Evolutionary conservation across 148 eudicot genomes (phyloP).

Genomic region (Polygonum aviculare): DNA sequence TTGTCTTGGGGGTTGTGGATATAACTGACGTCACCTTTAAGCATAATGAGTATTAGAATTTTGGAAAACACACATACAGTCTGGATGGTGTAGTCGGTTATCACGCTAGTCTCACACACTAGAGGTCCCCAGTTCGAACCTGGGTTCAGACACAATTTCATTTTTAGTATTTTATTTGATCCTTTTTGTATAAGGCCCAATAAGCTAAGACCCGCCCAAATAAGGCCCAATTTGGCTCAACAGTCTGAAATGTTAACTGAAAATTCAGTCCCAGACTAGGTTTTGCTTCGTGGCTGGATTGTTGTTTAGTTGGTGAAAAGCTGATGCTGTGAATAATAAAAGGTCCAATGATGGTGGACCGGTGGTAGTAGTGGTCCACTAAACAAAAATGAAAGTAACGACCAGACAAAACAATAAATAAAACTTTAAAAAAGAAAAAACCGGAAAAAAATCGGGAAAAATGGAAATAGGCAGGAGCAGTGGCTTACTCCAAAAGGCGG

Average conservation of each 20-base stretch:
- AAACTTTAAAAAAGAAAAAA: neutral
- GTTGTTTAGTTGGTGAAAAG: too few species aligned
- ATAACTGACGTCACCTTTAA: neutral
- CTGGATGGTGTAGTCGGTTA: conserved; percentile 99
- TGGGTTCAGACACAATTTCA: conserved; percentile 53
- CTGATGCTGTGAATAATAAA: too few species aligned
- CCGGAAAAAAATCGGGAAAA: neutral
- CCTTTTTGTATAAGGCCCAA: too few species aligned
- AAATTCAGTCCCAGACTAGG: too few species aligned
- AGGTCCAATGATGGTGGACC: too few species aligned
- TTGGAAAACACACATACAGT: conserved; percentile 6
- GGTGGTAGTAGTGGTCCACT: too few species aligned
- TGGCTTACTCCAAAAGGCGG: neutral
- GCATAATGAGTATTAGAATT: too few species aligned
- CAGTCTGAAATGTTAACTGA: too few species aligned
- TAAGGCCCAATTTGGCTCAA: too few species aligned
- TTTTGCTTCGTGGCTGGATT: too few species aligned
- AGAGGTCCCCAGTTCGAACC: conserved; percentile 99
- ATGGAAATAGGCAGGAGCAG: neutral
- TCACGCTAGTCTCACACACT: conserved; percentile 99
- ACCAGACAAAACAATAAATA: neutral
- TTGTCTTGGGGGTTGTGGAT: neutral
- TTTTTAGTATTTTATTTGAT: too few species aligned
- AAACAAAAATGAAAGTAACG: neutral
- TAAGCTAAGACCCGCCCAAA: too few species aligned